These are phyloP conservation scores for Colletotrichum filicis DNA, from an alignment of 2,329 filamentous ascomycete species.

Conservation along the genomic window DNA sequence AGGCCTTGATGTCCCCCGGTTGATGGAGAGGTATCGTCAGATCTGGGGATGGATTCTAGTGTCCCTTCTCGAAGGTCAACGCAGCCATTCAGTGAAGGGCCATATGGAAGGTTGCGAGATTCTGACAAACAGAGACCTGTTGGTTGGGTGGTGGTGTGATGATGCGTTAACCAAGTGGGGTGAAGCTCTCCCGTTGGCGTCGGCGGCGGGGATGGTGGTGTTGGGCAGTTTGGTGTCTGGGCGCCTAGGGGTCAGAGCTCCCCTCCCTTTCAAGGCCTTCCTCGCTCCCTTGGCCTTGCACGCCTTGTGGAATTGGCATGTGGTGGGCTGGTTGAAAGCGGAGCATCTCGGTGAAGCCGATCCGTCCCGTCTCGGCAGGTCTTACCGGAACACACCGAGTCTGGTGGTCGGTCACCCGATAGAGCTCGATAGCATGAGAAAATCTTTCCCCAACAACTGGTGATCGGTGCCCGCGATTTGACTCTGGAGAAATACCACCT, in stretches of 20 bases:
- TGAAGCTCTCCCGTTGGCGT: slow-evolving; percentile 29
- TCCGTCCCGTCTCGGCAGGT: neutral
- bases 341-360: neutral
- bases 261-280: neutral
- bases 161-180: slow-evolving; percentile 33
- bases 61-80: slow-evolving; percentile 3
- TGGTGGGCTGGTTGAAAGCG: neutral
- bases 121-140: slow-evolving; percentile 35
- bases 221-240: neutral
- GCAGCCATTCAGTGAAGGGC: slow-evolving; percentile 30
- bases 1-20: neutral
- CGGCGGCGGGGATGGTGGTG: slow-evolving; percentile 3
- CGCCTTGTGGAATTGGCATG: neutral
- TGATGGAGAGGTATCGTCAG: slow-evolving; percentile 12
- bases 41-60: slow-evolving; percentile 30
- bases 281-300: neutral
- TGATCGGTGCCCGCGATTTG: neutral
- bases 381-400: slow-evolving; percentile 5
- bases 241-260: slow-evolving; percentile 2
- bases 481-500: neutral
- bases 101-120: slow-evolving; percentile 30
- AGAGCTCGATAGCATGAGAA: neutral
- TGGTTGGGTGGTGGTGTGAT: slow-evolving; percentile 37
- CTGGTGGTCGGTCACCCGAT: neutral
- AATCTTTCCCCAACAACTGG: neutral